Evolutionary conservation across 352 stramenopile genomes (phyloP), one percentile per base, ranked within the genome.

Genomic region (Phytopythium cucurbitacearum): DNA sequence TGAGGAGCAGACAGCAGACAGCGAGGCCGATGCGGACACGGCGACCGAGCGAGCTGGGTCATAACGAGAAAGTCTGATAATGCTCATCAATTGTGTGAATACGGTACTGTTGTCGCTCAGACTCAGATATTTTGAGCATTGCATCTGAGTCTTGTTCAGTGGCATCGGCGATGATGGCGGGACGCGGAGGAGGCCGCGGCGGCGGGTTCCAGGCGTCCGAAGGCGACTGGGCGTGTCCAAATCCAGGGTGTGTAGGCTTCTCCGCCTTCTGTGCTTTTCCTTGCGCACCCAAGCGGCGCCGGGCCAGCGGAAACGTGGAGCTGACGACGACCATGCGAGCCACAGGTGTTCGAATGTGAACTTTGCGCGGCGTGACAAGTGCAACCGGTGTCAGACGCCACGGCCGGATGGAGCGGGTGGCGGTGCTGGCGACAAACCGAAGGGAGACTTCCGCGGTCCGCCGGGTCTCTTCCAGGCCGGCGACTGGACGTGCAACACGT

Each of bases 401-500:
- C 74, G 79, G 11, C 69, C 73, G 0, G 80, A 93, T 28, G 69
- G 65, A 5, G 45, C 45, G 32, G 57, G 64, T 9, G 69, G 65
- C 0, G 51, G 60, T 3, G 47, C 49, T 1, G 32, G 48, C 12
- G 65, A 32, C 34, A 85, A 69, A 45, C 33, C 40, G 3, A 74
- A 62, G 39, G 60, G 54, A 0, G 78, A 91, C 49, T 64, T 62
- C 10, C 64, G 76, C 13, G 83, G 83, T 1, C 83, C 83, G 7
- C 76, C 83, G 1, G 82, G 85, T 1, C 71, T 94, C 53, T 93
- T 93, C 56, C 78, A 92, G 52, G 62, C 82, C 12, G 75, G 78
- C 37, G 85, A 94, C 51, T 94, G 85, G 85, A 71, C 80, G 1
- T 94, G 85, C 57, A 85, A 71, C 53, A 87, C 82, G 80, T 93